Evolutionary conservation across 1,284 basidiomycete genomes (phyloP), one percentile per base, ranked within the genome.

Genomic region (Papiliotrema flavescens): DNA sequence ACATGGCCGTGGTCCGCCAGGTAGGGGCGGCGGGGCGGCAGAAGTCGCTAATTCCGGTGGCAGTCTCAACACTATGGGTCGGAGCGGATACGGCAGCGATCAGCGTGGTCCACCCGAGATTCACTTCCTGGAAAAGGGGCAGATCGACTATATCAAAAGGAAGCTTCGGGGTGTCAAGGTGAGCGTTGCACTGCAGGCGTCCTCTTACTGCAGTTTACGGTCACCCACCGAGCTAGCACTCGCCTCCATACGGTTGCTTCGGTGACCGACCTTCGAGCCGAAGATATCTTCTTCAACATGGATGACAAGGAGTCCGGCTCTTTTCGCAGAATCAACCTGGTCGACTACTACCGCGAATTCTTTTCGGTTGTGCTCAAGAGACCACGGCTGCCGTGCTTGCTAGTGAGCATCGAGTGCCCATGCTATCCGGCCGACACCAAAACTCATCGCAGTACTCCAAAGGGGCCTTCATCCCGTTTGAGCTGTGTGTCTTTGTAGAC

Each of bases 381-480:
- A 54, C 75, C 74, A 6, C 57, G 69, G 4, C 59, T 77, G 8
- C 76, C 76, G 24, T 73, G 69, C 52, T 64, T 76, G 14, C 57
- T 55, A 46, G 45, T 53, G 20, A 47, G 45, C 14, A 3, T 22
- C 13, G 26, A 14, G 7, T 14, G 28, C 11, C 64, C 7, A 56
- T 75, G 8, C 75, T 72, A 32, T 71, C 66, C 52, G 65, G 75
- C n/a, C 55, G 71, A 77, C 60, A 54, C 50, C 20, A 49, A 43
- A 0, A 52, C 41, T 26, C 67, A 73, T 24, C 22, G 15, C 26
- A 65, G 35, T 76, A 67, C 43, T 74, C 74, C 24, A 67, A 71
- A 56, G 68, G 65, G 51, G 70, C 70, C 55, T 72, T 70, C 49
- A 60, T 76, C 14, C 76, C 76, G 66, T 70, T 77, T 36, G 75